Conservation (phyloP, 345 rosid genomes). For the Mallotus nudiflorus region DNA sequence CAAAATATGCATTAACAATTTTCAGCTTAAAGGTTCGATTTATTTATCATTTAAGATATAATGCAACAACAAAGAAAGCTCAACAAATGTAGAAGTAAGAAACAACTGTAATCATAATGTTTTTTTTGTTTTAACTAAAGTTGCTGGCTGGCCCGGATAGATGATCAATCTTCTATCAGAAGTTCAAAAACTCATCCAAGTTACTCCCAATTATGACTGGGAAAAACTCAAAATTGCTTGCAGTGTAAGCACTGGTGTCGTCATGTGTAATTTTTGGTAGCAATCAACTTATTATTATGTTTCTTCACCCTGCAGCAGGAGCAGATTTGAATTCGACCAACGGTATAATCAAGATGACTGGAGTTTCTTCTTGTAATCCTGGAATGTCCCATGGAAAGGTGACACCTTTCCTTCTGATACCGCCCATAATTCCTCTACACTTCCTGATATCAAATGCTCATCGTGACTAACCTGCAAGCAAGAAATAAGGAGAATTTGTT, state of each 20-base stretch:
- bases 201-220: background rate
- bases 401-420: conserved; percentile 74
- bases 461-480: conserved; percentile 88
- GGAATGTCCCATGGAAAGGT: conserved; percentile 86
- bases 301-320: background rate
- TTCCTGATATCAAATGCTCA: conserved; percentile 95
- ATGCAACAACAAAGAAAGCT: background rate
- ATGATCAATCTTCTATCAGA: background rate
- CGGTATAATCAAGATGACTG: conserved; percentile 42
- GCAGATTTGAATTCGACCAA: background rate
- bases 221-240: background rate
- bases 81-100: background rate
- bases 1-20: too few relatives aligned
- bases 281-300: background rate
- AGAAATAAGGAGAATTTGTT: background rate
- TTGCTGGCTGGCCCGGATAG: background rate
- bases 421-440: conserved; percentile 94
- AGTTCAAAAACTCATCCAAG: background rate
- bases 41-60: too few relatives aligned
- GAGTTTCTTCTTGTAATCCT: conserved; percentile 86
- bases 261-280: background rate
- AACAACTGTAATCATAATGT: background rate
- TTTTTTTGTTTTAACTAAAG: too few relatives aligned
- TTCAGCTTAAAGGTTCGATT: too few relatives aligned
- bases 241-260: background rate